phyloP scores from a whole-genome alignment of 306 rosid species.

The Lathyrus tuberosus region DNA sequence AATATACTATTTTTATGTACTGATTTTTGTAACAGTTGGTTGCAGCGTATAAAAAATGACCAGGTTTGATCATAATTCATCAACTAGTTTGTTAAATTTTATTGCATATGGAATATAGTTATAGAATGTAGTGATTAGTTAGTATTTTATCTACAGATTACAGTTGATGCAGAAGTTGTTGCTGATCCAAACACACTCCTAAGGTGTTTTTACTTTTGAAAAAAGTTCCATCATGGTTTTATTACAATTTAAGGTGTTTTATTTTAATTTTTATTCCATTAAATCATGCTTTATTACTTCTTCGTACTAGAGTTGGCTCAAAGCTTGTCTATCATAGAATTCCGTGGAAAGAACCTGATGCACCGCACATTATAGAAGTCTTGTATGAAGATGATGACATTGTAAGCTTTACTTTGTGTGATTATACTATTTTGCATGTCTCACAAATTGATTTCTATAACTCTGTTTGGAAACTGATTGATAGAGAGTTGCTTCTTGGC shows the following conservation, averaged over 20 bases:
- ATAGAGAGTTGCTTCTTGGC: slow-evolving; percentile 2
- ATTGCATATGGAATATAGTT: background rate
- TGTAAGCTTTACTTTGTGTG: slow-evolving; percentile 48
- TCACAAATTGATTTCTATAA: slow-evolving; percentile 15
- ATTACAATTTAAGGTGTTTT: background rate
- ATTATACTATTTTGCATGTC: background rate
- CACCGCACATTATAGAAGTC: slow-evolving; percentile 64
- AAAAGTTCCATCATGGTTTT: background rate
- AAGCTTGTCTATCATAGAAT: slow-evolving; percentile 77
- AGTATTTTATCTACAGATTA: slow-evolving; percentile 60
- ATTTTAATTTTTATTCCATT: slow-evolving; percentile 3
- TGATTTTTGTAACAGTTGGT: slow-evolving; percentile 71
- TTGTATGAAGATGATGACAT: slow-evolving; percentile 78
- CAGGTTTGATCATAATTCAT: slow-evolving; percentile 59
- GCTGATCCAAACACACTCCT: slow-evolving; percentile 64
- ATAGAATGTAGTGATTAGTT: slow-evolving; percentile 14
- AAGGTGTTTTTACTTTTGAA: slow-evolving; percentile 53
- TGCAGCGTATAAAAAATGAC: slow-evolving; percentile 79
- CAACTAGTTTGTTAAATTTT: background rate
- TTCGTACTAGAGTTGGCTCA: slow-evolving; percentile 55
- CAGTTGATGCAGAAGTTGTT: slow-evolving; percentile 60
- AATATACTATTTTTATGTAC: background rate
- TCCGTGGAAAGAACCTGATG: slow-evolving; percentile 94
- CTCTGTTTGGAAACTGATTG: slow-evolving; percentile 15
- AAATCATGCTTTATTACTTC: background rate